Evolutionary conservation across 106 monocot genomes (phyloP).

Genomic region (Vanilla planifolia): DNA sequence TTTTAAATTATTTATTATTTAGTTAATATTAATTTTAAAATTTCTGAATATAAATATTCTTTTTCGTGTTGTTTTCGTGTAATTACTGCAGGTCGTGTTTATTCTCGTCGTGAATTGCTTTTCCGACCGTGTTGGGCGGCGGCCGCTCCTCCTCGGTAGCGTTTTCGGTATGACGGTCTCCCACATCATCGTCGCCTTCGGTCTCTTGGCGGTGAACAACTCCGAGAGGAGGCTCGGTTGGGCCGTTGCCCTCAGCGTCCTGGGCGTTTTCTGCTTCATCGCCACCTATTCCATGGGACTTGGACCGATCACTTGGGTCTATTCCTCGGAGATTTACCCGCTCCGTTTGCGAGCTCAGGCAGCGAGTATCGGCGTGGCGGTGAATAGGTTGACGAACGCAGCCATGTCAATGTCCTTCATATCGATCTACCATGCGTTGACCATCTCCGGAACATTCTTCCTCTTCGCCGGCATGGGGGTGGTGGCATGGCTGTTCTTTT

Average conservation of each 20-base stretch:
- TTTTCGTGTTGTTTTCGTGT: too few relatives aligned
- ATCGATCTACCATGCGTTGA: constrained; percentile 43
- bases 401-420: constrained; percentile 42
- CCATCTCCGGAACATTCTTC: constrained; percentile 53
- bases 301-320: constrained; percentile 56
- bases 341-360: constrained; percentile 38
- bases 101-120: constrained; percentile 45
- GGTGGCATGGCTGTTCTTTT: constrained; percentile 47
- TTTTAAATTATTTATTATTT: too few relatives aligned
- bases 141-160: constrained; percentile 36
- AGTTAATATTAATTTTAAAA: too few relatives aligned
- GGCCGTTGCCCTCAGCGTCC: constrained; percentile 19
- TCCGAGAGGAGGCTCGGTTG: constrained; percentile 6
- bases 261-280: constrained; percentile 13
- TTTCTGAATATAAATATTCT: too few relatives aligned
- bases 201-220: constrained; percentile 7
- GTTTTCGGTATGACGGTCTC: constrained; percentile 27
- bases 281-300: constrained; percentile 46
- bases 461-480: constrained; percentile 35
- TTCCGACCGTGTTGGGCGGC: constrained; percentile 32
- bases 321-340: constrained; percentile 60
- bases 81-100: too few relatives aligned
- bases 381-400: constrained; percentile 42
- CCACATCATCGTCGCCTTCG: constrained; percentile 4
- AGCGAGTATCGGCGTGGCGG: constrained; percentile 30